Conservation (phyloP, 208 protist genomes). For the Endotrypanum monterogeii region DNA sequence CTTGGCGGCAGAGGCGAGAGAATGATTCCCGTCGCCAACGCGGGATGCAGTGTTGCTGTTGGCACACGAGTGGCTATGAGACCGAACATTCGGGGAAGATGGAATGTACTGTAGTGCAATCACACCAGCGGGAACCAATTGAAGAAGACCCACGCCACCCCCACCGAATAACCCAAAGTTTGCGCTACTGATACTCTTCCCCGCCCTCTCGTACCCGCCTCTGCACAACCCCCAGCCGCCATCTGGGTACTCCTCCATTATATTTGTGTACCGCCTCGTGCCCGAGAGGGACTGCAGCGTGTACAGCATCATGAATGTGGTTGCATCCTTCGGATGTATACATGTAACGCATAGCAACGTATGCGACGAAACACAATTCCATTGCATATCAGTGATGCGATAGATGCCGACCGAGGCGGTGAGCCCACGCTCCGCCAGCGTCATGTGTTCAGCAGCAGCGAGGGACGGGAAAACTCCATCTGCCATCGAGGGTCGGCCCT, state of each 20-base stretch:
- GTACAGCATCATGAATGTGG: slow-evolving; percentile 58
- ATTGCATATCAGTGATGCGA: slow-evolving; percentile 50
- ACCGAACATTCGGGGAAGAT: background rate
- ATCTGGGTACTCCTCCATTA: slow-evolving; percentile 33
- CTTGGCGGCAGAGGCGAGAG: background rate
- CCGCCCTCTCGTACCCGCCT: slow-evolving; percentile 18
- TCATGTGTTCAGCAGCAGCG: slow-evolving; percentile 12
- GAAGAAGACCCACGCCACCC: slow-evolving; percentile 22
- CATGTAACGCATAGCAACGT: slow-evolving; percentile 81
- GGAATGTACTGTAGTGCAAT: slow-evolving; percentile 45
- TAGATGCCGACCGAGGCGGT: slow-evolving; percentile 57
- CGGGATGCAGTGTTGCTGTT: slow-evolving; percentile 11
- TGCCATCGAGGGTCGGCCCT: background rate
- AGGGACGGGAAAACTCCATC: background rate
- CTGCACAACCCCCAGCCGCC: slow-evolving; percentile 24
- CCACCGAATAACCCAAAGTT: background rate
- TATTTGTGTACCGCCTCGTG: slow-evolving; percentile 40
- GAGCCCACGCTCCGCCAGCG: slow-evolving; percentile 51
- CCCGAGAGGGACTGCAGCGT: slow-evolving; percentile 57
- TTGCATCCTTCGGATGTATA: slow-evolving; percentile 39
- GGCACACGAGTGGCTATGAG: slow-evolving; percentile 7
- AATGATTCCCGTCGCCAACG: background rate
- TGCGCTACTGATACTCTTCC: slow-evolving; percentile 2
- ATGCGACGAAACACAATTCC: slow-evolving; percentile 65
- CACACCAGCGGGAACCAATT: slow-evolving; percentile 48